These are phyloP conservation scores for Berkeleyomyces basicola DNA, from an alignment of 2,329 filamentous ascomycete genomes.

Conservation along the genomic window DNA sequence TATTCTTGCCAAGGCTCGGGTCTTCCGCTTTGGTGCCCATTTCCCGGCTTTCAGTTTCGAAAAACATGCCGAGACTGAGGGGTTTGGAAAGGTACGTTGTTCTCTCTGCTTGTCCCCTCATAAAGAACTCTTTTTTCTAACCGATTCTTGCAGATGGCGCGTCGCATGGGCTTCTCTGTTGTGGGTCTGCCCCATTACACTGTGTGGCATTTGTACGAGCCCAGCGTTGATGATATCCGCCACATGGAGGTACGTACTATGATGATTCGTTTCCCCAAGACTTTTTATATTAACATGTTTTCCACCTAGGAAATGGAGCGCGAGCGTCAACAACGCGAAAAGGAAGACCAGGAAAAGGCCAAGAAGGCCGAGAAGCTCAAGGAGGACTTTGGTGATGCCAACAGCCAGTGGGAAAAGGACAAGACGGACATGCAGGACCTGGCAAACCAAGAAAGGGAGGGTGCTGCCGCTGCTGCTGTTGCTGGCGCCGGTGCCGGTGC, in stretches of 20 bases:
- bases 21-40: slow-evolving; percentile 88
- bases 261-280: background rate
- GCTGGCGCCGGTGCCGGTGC: slow-evolving; percentile 1
- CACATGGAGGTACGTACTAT: slow-evolving; percentile 62
- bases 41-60: slow-evolving; percentile 98
- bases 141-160: slow-evolving; percentile 58
- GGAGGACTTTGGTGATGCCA: slow-evolving; percentile 60
- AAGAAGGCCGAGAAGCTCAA: slow-evolving; percentile 64
- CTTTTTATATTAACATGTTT: slow-evolving; percentile 14
- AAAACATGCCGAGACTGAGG: slow-evolving; percentile 96
- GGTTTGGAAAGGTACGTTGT: slow-evolving; percentile 74
- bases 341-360: slow-evolving; percentile 49
- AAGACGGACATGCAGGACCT: slow-evolving; percentile 62
- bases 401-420: slow-evolving; percentile 76
- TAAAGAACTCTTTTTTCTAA: slow-evolving; percentile 4
- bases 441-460: slow-evolving; percentile 13
- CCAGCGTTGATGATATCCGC: slow-evolving; percentile 89
- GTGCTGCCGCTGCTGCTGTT: background rate
- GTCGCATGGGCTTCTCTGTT: slow-evolving; percentile 88
- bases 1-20: slow-evolving; percentile 87
- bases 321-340: slow-evolving; percentile 63
- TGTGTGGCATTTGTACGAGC: slow-evolving; percentile 98
- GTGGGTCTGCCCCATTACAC: slow-evolving; percentile 94
- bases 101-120: background rate
- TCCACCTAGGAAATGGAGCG: slow-evolving; percentile 67